These are phyloP conservation scores for Dryas drummondii DNA, from an alignment of 306 rosid species.

Conservation along the genomic window DNA sequence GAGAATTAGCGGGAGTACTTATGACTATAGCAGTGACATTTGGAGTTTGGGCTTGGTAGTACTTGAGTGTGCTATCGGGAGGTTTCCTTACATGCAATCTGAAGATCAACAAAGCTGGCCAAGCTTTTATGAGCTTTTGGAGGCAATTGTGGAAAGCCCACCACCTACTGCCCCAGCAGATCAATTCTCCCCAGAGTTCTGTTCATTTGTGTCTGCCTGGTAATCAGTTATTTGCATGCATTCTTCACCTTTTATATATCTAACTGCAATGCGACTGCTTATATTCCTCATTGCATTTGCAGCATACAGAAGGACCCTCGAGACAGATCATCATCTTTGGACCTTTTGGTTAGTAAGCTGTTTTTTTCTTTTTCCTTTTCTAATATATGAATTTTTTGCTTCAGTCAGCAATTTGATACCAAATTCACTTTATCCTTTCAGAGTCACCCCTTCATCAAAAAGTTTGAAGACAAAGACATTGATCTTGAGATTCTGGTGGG, in stretches of 20 bases:
- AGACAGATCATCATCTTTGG: constrained; percentile 72
- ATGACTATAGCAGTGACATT: constrained; percentile 91
- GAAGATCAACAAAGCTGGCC: constrained; percentile 93
- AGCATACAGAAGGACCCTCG: constrained; percentile 88
- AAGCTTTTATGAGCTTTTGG: constrained; percentile 92
- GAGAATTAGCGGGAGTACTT: constrained; percentile 86
- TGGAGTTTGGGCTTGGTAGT: constrained; percentile 99
- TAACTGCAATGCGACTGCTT: constrained; percentile 4
- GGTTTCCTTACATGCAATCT: constrained; percentile 86
- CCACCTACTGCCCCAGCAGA: constrained; percentile 94
- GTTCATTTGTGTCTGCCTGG: constrained; percentile 93
- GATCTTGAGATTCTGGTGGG: constrained; percentile 88
- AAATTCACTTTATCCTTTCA: constrained; percentile 40
- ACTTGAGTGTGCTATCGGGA: constrained; percentile 95
- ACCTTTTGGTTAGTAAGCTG: constrained; percentile 76
- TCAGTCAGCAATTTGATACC: constrained; percentile 1
- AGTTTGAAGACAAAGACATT: constrained; percentile 92
- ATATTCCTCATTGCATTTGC: constrained; percentile 40
- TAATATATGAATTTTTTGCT: not conserved
- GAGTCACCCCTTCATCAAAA: constrained; percentile 92
- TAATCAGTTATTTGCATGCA: constrained; percentile 29
- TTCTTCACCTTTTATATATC: not conserved
- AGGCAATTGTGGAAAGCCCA: constrained; percentile 83
- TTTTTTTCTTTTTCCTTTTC: not conserved
- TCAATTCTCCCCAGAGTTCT: constrained; percentile 95